Evolutionary conservation across 257 asterid genomes (phyloP), one percentile per base, ranked within the genome.

Genomic region (Gardenia jasminoides): DNA sequence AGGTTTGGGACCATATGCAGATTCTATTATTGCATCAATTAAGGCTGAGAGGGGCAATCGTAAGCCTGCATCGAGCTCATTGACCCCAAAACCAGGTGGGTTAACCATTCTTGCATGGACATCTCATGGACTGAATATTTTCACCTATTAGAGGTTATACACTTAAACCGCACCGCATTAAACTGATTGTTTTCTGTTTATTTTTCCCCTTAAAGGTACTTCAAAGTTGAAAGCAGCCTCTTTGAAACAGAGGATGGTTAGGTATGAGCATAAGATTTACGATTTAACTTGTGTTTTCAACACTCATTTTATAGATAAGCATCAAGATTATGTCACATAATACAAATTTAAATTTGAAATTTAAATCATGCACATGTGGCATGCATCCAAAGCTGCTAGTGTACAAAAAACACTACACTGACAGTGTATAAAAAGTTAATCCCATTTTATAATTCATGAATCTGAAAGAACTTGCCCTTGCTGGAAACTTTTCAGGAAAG

Each of bases 1-100:
- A 83, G 98, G 99, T 78, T 77, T 93, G 91, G 97, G 98, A 76
- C 92, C 93, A 74, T 80, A 90, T 78, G 96, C 92, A 67, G 99
- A 96, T 90, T 84, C 99, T 72, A 79, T 96, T 71, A 93, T 96
- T 79, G 90, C 97, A 79, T 91, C 98, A 67, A 84, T 96, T 75
- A 91, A 91, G 89, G 91, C 94, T 80, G 93, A 88, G 84, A 90
- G 94, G 85, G 92, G 88, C 83, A 85, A 74, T 75, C 91, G 88
- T 67, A 87, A 90, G 70, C 91, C 82, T 66, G 71, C 86, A 75
- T 67, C 82, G 84, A 83, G 82, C 78, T 84, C 92, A 69, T 56
- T 87, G 69, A 39, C 85, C 76, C 85, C 81, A 50, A 87, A 87
- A 84, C 83, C 98, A 83, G 99, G 99, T 91, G 71, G 78, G 92